Evolutionary conservation across 306 rosid species (phyloP), one percentile per base, ranked within the genome.

Genomic region (Pyrus betulifolia): DNA sequence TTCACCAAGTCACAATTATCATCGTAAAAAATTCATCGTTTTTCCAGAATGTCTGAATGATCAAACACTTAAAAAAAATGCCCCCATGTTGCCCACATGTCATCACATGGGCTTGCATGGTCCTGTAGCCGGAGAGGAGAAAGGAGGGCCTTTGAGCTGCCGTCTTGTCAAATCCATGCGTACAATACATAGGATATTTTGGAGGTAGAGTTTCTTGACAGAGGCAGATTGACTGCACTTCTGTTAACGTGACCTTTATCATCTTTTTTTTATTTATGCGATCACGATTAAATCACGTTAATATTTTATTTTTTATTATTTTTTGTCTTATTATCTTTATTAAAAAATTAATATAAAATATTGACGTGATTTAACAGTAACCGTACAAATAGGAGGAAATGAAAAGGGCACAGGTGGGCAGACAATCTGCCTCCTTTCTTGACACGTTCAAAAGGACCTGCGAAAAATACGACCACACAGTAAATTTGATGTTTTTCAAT

Each of bases 101-200:
- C 79, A 83, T 91, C 96, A 91, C 93, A 83, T 91, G 96, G 93
- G 85, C 81, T 4, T 49, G 69, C 35, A 85, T 85, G 96, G 93
- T 89, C 93, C 93, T 91, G 86, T 28, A 28, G 64, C 17, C 10
- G 21, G 62, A 28, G 11, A 27, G 3, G 21, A 8, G 30, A 46
- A 52, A 5, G 64, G 22, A 38, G 76, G 72, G 28, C 33, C 74
- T 21, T 69, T 63, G 31, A 51, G 38, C 74, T 21, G 66, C 12
- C 71, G 81, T 78, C 74, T 74, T 78, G 88, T 88, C 92, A 86
- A 86, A 84, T 84, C 77, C 73, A 9, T 75, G 70, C 30, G 76
- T 73, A 66, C 18, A 46, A 4, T 21, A 21, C 45, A 9, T 40
- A 11, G 6, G 27, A 76, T 72, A 15, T 57, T 64, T 67, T 27